Evolutionary conservation across 305 asterid genomes (phyloP).

Genomic region (Fraxinus platypoda): DNA sequence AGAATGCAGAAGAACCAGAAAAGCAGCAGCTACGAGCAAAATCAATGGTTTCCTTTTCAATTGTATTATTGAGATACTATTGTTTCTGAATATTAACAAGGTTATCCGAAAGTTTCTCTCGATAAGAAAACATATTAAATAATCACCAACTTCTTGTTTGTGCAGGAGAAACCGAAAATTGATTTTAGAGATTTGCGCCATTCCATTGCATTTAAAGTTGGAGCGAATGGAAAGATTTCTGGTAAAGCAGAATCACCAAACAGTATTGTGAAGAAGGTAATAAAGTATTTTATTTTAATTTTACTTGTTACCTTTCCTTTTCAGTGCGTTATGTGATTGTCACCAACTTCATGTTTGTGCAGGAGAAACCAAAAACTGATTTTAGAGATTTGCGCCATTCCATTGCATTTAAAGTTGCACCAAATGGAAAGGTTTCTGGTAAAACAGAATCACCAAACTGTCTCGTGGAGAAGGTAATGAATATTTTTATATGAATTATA

Average conservation of each 20-base stretch:
- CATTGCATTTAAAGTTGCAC: slow-evolving; percentile 29
- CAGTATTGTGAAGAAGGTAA: slow-evolving; percentile 53
- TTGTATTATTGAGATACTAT: background rate
- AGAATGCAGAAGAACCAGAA: slow-evolving; percentile 39
- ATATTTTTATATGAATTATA: slow-evolving; percentile 5
- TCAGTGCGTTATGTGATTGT: background rate
- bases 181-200: slow-evolving; percentile 28
- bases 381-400: slow-evolving; percentile 31
- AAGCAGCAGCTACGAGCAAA: slow-evolving; percentile 45
- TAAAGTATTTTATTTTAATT: background rate
- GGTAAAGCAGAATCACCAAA: slow-evolving; percentile 25
- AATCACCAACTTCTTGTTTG: slow-evolving; percentile 9
- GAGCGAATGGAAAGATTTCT: slow-evolving; percentile 32
- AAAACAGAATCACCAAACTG: slow-evolving; percentile 29
- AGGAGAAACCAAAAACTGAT: slow-evolving; percentile 45
- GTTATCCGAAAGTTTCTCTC: background rate
- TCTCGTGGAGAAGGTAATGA: slow-evolving; percentile 49
- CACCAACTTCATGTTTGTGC: slow-evolving; percentile 28
- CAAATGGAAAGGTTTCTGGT: slow-evolving; percentile 32
- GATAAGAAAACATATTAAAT: slow-evolving; percentile 5
- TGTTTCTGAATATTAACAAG: background rate
- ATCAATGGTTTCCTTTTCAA: slow-evolving; percentile 45
- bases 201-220: slow-evolving; percentile 29
- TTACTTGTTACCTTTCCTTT: background rate
- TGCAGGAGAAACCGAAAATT: slow-evolving; percentile 52